These are phyloP conservation scores for Clarireedia hainanense DNA, from an alignment of 2,329 filamentous ascomycete species.

Conservation along the genomic window DNA sequence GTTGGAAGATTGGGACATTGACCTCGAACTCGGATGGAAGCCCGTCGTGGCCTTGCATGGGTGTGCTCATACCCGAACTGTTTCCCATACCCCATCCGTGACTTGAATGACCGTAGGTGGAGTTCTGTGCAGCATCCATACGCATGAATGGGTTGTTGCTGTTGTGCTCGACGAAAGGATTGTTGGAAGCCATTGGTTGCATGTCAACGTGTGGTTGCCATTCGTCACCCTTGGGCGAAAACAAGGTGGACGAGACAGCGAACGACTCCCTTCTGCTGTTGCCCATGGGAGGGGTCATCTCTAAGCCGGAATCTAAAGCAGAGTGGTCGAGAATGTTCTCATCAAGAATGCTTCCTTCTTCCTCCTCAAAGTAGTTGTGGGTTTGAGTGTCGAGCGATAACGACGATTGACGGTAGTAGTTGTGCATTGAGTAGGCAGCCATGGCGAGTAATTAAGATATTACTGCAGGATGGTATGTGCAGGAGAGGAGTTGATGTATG, in stretches of 20 bases:
- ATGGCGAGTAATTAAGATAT: conserved; percentile 17
- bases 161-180: conserved; percentile 49
- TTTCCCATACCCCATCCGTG: conserved; percentile 32
- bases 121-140: conserved; percentile 43
- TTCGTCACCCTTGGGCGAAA: conserved; percentile 58
- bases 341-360: conserved; percentile 52
- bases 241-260: conserved; percentile 48
- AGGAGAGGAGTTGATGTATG: background rate
- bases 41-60: conserved; percentile 63
- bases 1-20: conserved; percentile 40
- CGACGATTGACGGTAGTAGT: conserved; percentile 26
- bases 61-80: conserved; percentile 64
- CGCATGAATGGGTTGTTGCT: conserved; percentile 62
- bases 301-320: conserved; percentile 51
- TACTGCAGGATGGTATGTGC: background rate
- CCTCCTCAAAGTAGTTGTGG: conserved; percentile 53
- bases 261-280: conserved; percentile 58
- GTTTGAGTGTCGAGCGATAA: conserved; percentile 29
- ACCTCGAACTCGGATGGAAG: conserved; percentile 49
- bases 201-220: conserved; percentile 55
- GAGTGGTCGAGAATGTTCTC: conserved; percentile 53
- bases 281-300: conserved; percentile 55
- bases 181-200: conserved; percentile 56
- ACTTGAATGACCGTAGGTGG: conserved; percentile 25
- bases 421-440: conserved; percentile 28